phyloP scores from a whole-genome alignment of 345 rosid genomes.

The Sonneratia caseolaris region DNA sequence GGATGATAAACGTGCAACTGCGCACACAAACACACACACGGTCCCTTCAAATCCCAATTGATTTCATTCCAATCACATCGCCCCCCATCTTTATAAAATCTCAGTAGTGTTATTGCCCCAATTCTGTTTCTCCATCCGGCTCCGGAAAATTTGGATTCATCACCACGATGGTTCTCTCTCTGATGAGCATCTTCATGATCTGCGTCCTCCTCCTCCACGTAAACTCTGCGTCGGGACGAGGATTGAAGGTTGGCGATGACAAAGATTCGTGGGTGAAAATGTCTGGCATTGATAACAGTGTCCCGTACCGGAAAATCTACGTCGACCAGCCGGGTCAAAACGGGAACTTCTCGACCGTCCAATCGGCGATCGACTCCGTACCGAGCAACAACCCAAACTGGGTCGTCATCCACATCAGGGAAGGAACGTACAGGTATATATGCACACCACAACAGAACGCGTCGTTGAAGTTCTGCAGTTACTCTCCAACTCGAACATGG shows the following conservation, averaged over 20 bases:
- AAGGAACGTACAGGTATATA: conserved; percentile 10
- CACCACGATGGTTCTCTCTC: too few species aligned
- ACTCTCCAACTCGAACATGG: background rate
- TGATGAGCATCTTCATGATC: background rate
- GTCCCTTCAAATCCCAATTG: background rate
- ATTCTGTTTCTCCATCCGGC: background rate
- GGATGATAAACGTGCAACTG: background rate
- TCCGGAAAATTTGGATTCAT: too few species aligned
- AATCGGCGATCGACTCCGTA: conserved; percentile 14
- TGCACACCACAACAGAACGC: background rate
- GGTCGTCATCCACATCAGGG: conserved; percentile 11
- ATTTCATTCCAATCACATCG: background rate
- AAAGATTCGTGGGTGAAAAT: too few species aligned
- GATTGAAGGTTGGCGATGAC: background rate
- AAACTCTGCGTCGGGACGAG: background rate
- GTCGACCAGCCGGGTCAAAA: conserved; percentile 10
- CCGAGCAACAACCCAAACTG: conserved; percentile 8
- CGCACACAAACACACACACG: background rate
- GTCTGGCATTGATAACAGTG: background rate
- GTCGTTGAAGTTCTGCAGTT: background rate
- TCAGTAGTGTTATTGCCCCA: too few species aligned
- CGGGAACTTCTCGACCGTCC: conserved; percentile 13
- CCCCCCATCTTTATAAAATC: too few species aligned
- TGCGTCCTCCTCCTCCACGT: background rate
- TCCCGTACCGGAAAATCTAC: background rate